Conservation (phyloP, 331 rosid species). For the Spiraea crenata region DNA sequence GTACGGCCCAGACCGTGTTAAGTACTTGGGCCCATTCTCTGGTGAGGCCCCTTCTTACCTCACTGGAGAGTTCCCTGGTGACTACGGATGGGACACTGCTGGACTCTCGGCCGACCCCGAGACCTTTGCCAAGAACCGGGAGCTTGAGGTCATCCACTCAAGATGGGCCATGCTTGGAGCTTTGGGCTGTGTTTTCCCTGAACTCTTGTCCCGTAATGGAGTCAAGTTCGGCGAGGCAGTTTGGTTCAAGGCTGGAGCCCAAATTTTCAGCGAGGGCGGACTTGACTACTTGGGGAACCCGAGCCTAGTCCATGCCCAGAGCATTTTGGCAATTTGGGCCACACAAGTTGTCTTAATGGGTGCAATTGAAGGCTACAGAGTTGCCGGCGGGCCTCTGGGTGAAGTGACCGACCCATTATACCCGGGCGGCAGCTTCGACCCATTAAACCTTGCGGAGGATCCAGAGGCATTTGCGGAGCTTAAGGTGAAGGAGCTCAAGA, state of each 20-base stretch:
- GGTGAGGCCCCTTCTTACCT: slow-evolving; percentile 15
- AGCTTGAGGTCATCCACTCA: no score
- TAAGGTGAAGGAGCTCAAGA: no score
- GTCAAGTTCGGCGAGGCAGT: slow-evolving; percentile 25
- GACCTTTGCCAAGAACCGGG: slow-evolving; percentile 16
- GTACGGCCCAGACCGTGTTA: slow-evolving; percentile 29
- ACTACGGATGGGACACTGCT: slow-evolving; percentile 29
- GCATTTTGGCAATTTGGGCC: slow-evolving; percentile 28
- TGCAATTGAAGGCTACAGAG: background rate
- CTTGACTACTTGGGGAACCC: slow-evolving; percentile 30
- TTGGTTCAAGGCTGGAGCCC: slow-evolving; percentile 22
- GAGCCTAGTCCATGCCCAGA: slow-evolving; percentile 26
- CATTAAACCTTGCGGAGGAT: no score
- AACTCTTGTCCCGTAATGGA: slow-evolving; percentile 22
- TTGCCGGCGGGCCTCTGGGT: no score
- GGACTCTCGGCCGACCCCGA: slow-evolving; percentile 20
- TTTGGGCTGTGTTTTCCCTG: slow-evolving; percentile 16
- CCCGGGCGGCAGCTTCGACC: no score
- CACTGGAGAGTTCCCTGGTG: slow-evolving; percentile 20
- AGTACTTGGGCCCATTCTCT: slow-evolving; percentile 24
- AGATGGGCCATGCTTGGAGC: no score
- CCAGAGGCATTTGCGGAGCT: no score
- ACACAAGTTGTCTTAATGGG: slow-evolving; percentile 25
- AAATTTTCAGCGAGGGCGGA: slow-evolving; percentile 28
- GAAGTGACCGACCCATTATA: no score